Conservation (phyloP, 2,329 filamentous ascomycete genomes). For the Fusarium nelsonii region DNA sequence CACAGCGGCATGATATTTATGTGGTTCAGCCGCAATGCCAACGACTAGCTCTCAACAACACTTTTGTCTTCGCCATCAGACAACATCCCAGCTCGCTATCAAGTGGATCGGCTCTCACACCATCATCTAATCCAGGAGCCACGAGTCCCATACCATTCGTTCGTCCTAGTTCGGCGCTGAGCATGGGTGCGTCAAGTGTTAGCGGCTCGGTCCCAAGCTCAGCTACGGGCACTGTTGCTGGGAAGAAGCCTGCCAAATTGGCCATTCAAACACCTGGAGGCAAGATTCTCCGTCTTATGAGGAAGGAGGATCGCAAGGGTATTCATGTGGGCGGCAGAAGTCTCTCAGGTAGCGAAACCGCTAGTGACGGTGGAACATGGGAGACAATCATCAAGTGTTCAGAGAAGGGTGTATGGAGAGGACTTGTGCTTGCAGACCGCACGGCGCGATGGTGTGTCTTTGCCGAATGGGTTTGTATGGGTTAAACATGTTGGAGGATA, state of each 20-base stretch:
- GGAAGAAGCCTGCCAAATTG: constrained; percentile 91
- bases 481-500: constrained; percentile 41
- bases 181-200: constrained; percentile 70
- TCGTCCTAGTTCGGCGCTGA: constrained; percentile 73
- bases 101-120: constrained; percentile 56
- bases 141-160: constrained; percentile 71
- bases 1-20: constrained; percentile 97
- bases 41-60: constrained; percentile 91
- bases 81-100: constrained; percentile 80
- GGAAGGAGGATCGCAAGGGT: constrained; percentile 78
- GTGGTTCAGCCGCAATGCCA: constrained; percentile 95
- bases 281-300: constrained; percentile 90
- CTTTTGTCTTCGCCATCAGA: constrained; percentile 95
- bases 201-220: constrained; percentile 69
- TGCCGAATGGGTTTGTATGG: constrained; percentile 80
- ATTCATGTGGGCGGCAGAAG: constrained; percentile 62
- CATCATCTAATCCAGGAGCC: constrained; percentile 61
- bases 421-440: constrained; percentile 83
- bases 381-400: constrained; percentile 93
- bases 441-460: constrained; percentile 93
- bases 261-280: constrained; percentile 94
- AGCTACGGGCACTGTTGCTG: constrained; percentile 64
- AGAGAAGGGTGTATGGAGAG: constrained; percentile 83
- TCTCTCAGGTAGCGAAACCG: constrained; percentile 64
- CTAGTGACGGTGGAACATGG: constrained; percentile 80